Conservation (phyloP, 495 filamentous ascomycete species). For the Penicillium silybi region DNA sequence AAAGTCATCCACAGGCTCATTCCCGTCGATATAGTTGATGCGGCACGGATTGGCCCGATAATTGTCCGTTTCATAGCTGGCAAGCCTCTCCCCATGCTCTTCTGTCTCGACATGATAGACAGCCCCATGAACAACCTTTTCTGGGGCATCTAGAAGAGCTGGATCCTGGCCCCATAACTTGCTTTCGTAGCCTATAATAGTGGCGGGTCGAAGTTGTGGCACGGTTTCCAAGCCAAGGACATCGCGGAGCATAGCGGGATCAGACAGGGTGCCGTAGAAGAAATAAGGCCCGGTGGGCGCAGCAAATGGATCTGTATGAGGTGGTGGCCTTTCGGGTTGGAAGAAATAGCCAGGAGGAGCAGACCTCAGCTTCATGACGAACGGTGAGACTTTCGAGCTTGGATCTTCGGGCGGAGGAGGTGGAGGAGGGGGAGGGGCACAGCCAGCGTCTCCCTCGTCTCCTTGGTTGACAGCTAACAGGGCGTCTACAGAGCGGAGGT, state of each 20-base stretch:
- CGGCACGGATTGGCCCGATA: slow-evolving; percentile 19
- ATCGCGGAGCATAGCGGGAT: slow-evolving; percentile 5
- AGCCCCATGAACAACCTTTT: slow-evolving; percentile 12
- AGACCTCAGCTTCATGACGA: slow-evolving; percentile 11
- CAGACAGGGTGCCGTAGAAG: slow-evolving; percentile 21
- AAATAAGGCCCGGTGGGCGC: slow-evolving; percentile 12
- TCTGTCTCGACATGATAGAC: slow-evolving; percentile 25
- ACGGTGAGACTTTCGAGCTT: slow-evolving; percentile 8
- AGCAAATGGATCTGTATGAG: not conserved
- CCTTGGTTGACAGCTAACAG: slow-evolving; percentile 11
- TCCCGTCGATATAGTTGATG: slow-evolving; percentile 22
- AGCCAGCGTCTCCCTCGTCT: not conserved
- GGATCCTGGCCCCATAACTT: slow-evolving; percentile 22
- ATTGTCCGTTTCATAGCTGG: slow-evolving; percentile 25
- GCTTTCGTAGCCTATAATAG: slow-evolving; percentile 3
- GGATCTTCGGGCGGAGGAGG: slow-evolving; percentile 10
- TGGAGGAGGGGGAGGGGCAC: slow-evolving; percentile 4
- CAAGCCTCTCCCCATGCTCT: slow-evolving; percentile 20
- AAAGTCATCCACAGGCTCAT: slow-evolving; percentile 15
- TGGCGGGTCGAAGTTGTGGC: slow-evolving; percentile 1
- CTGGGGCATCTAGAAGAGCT: slow-evolving; percentile 20
- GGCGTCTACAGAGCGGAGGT: not conserved
- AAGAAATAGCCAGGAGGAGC: slow-evolving; percentile 12
- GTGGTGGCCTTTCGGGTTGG: slow-evolving; percentile 6
- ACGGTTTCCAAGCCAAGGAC: slow-evolving; percentile 2